Conservation (phyloP, 2,329 filamentous ascomycete species). For the Curvularia verruculosa region DNA sequence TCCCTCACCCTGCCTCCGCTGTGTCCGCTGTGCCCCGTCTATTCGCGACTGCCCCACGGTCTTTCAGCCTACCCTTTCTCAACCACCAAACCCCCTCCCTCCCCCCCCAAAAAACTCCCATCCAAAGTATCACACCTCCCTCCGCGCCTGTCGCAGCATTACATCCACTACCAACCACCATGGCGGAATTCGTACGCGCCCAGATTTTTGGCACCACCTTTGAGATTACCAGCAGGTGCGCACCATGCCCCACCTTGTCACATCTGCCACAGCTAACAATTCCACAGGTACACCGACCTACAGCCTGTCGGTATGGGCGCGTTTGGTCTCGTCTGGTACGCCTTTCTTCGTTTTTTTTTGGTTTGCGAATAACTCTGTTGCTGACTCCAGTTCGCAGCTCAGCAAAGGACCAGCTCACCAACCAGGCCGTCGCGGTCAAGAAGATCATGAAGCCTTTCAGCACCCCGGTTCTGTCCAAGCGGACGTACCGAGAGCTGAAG, state of each 20-base stretch:
- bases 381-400: conserved; percentile 66
- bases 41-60: conserved; percentile 21
- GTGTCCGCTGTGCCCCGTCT: conserved; percentile 26
- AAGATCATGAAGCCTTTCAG: conserved; percentile 99
- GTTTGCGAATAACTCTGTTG: conserved; percentile 4
- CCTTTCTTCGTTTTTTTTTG: conserved; percentile 16
- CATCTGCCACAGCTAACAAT: conserved; percentile 30
- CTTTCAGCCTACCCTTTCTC: conserved; percentile 23
- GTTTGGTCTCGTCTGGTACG: conserved; percentile 95
- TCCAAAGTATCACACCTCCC: conserved; percentile 10
- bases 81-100: conserved; percentile 5
- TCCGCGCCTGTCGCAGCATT: conserved; percentile 32
- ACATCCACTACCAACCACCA: conserved; percentile 57
- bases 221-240: conserved; percentile 96
- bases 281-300: conserved; percentile 88
- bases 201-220: conserved; percentile 99
- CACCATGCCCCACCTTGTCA: conserved; percentile 34
- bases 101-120: conserved; percentile 2
- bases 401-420: conserved; percentile 95
- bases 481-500: conserved; percentile 97
- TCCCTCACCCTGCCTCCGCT: conserved; percentile 35
- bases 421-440: conserved; percentile 96
- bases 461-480: conserved; percentile 96
- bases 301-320: conserved; percentile 99
- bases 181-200: conserved; percentile 99